Base-by-base conservation (phyloP, 148 eudicot genomes). In the Rhododendron griersonianum region DNA sequence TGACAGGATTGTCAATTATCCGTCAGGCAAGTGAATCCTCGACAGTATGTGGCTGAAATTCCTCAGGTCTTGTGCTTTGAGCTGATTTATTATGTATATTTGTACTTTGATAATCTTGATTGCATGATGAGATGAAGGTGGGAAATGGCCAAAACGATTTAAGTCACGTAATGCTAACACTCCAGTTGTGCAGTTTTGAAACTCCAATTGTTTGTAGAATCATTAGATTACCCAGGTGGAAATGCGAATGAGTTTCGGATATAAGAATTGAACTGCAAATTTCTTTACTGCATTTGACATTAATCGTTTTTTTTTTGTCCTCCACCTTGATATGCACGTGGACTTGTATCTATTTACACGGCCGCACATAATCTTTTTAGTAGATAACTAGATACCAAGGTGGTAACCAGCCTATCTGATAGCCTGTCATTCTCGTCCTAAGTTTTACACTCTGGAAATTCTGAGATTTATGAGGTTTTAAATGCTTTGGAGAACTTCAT, bases 31-130 rank as follows among this genome's bases (percentile, higher is more conserved):
- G 90, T 88, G 78, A 97, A 97, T 94, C 98, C 98, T 19, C 92
- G 99, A 53, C 99, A 97, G 87, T 97, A 97, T 48, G 98, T 95
- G 82, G 99, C 99, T 6, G 93, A 95, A 86, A 95, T 97, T 87
- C 98, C 99, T 74, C 98, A 93, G 99, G 99, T 96, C 10, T 44
- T 89, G 75, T 21, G 41, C 76, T 47, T 44, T 80, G 47, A 39
- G 86, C 76, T 57, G 35, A 75, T 82, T 39, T 18, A 23, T 28
- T 15, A 50, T 14, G 44, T 65, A 18, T 25, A 59, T 19, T 61
- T 85, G 1, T 63, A 6, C 19, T 14, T 79, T 3, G 75, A 57
- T 84, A 14, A 15, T 28, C 39, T 80, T 48, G 41, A 19, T 13
- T 80, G 63, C 2, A 50, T 28, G 30, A 5, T 80, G 41, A 15